Conservation (phyloP, 345 rosid genomes). For the Rhodamnia argentea region DNA sequence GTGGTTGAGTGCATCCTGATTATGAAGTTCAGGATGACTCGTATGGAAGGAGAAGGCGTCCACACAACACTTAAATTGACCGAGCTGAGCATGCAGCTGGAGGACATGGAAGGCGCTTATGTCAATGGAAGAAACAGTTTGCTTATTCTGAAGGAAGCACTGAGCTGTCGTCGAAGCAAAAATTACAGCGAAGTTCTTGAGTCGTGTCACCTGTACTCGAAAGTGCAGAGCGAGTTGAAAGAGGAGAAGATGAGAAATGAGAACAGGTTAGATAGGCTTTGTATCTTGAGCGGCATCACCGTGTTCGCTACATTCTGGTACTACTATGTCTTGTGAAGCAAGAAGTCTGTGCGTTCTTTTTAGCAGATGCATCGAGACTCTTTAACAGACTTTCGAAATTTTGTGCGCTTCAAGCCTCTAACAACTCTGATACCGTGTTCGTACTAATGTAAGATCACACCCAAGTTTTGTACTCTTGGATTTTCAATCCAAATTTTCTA, state of each 20-base stretch:
- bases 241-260: conserved; percentile 73
- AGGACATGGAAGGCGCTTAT: conserved; percentile 76
- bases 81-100: conserved; percentile 74
- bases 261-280: conserved; percentile 51
- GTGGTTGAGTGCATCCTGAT: conserved; percentile 60
- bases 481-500: neutral
- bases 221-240: conserved; percentile 50
- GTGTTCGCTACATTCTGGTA: conserved; percentile 54
- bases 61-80: conserved; percentile 45
- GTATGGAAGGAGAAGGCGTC: conserved; percentile 27
- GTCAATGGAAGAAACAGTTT: conserved; percentile 68
- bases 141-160: conserved; percentile 52
- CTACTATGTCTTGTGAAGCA: conserved; percentile 39
- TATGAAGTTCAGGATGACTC: conserved; percentile 57
- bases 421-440: neutral
- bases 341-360: neutral
- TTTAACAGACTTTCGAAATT: neutral
- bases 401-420: neutral
- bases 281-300: conserved; percentile 53
- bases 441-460: neutral
- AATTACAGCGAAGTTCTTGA: conserved; percentile 64
- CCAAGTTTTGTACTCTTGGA: neutral
- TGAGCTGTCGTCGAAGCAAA: conserved; percentile 58
- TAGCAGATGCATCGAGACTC: neutral
- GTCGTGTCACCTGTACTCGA: conserved; percentile 57